These are phyloP conservation scores for Fusarium sp. DNA, from an alignment of 2,329 filamentous ascomycete species.

Conservation along the genomic window DNA sequence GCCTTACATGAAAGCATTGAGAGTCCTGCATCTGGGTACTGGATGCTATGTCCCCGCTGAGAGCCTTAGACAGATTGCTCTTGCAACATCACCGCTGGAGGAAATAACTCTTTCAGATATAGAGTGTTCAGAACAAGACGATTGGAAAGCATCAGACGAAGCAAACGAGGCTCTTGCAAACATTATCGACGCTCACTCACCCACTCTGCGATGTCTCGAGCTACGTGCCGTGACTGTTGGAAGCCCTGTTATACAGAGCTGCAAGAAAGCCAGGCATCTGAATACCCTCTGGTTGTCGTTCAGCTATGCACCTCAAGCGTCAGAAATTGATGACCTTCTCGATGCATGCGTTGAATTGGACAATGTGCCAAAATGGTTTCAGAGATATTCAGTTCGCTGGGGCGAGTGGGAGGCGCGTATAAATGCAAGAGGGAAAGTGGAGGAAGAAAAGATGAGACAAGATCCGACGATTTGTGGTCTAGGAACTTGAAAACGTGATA, in stretches of 20 bases:
- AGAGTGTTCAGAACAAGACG: background rate
- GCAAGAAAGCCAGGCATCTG: background rate
- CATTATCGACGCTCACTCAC: conserved; percentile 4
- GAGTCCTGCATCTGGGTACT: background rate
- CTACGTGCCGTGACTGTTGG: background rate
- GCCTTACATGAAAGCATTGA: background rate
- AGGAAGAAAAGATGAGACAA: background rate
- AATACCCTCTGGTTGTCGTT: background rate
- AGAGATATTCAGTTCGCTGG: background rate
- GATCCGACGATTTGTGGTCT: background rate
- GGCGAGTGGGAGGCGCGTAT: background rate
- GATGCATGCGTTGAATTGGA: background rate
- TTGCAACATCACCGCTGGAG: background rate
- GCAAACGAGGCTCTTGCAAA: background rate
- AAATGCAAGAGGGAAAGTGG: background rate
- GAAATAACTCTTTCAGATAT: background rate
- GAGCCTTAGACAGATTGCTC: background rate
- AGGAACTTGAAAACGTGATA: background rate
- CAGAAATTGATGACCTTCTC: background rate
- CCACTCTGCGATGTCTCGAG: background rate
- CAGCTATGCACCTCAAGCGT: background rate
- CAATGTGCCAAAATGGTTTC: background rate
- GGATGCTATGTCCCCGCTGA: background rate
- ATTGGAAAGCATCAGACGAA: background rate
- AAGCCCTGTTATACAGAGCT: background rate